Evolutionary conservation across 2,329 filamentous ascomycete species (phyloP), one percentile per base, ranked within the genome.

Genomic region (Rhynchosporium secalis): DNA sequence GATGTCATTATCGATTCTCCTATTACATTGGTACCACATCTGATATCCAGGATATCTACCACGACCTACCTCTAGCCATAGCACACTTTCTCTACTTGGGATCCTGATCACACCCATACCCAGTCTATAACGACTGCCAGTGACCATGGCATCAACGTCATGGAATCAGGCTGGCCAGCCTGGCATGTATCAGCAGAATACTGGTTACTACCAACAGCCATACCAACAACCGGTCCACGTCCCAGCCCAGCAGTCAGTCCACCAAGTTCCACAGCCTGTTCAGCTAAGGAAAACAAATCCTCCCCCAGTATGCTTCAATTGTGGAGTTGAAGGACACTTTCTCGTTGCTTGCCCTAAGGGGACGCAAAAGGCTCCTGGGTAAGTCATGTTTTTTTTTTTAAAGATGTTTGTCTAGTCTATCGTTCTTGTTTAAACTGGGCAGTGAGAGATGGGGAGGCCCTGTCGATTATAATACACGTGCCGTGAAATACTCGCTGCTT

Each of bases 271-370:
- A 51, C 48, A 56, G 54, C 48, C 60, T 43, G 58, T 57, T 20
- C 47, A 60, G 33, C 68, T 59, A 7, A 62, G 55, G 41, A 60
- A 55, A 67, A 60, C 59, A 47, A 67, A 68, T 33, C 66, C 65
- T 38, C 75, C 76, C 59, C 73, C 74, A 7, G 68, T 77, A 65
- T 85, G 83, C 72, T 84, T 83, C 71, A 84, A 83, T 69, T 85
- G 83, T 67, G 81, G 81, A 58, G 71, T 73, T 54, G 72, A 74
- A 36, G 79, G 80, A 3, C 83, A 85, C 69, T 84, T 81, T 76
- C 75, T 80, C 12, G 74, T 83, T 58, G 80, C 80, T 56, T 85
- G 82, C 69, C 82, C 81, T 7, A 78, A 83, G 63, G 77, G 79
- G 28, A 80, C 79, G 29, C 75, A 80, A 64, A 72, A 75, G 66